phyloP scores from a whole-genome alignment of 192 early-diverging fungal species.

The Mortierella claussenii region DNA sequence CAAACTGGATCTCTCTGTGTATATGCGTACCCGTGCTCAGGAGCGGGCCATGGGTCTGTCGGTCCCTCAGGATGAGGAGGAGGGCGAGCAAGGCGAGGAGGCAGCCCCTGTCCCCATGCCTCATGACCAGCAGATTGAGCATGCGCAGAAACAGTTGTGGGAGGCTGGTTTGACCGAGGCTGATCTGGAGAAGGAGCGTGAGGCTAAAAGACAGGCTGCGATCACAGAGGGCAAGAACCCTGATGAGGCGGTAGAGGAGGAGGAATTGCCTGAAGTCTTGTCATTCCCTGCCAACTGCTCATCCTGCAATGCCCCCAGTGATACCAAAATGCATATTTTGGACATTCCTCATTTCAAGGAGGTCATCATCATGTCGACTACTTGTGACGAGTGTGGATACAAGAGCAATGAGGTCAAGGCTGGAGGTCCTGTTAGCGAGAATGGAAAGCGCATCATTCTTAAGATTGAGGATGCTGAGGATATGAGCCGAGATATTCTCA shows the following conservation, averaged over 20 bases:
- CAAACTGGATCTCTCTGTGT: constrained; percentile 73
- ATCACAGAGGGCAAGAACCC: constrained; percentile 52
- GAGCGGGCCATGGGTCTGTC: constrained; percentile 79
- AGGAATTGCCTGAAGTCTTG: constrained; percentile 77
- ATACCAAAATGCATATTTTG: constrained; percentile 91
- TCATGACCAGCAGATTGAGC: constrained; percentile 29
- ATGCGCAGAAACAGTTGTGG: constrained; percentile 48
- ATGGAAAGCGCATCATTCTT: constrained; percentile 86
- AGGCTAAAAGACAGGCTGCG: constrained; percentile 9
- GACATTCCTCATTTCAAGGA: constrained; percentile 97
- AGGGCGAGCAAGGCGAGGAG: constrained; percentile 26
- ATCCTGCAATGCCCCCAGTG: constrained; percentile 76
- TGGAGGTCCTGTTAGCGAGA: constrained; percentile 83
- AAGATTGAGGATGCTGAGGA: constrained; percentile 87
- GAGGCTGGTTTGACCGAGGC: constrained; percentile 48
- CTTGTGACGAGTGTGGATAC: constrained; percentile 92
- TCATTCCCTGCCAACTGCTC: constrained; percentile 90
- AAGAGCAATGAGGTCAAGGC: constrained; percentile 98
- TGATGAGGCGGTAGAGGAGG: constrained; percentile 61
- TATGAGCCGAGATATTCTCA: constrained; percentile 91
- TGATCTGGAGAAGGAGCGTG: constrained; percentile 31
- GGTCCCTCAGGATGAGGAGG: constrained; percentile 64
- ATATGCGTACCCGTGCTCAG: constrained; percentile 82
- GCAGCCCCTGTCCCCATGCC: constrained; percentile 28
- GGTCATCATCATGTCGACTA: constrained; percentile 94